Percentiles rank a stretch among this genome's conserved stretches.
Evolutionary conservation across 129 eudicot genomes (phyloP).

Genomic region (Artemisia tridentata): DNA sequence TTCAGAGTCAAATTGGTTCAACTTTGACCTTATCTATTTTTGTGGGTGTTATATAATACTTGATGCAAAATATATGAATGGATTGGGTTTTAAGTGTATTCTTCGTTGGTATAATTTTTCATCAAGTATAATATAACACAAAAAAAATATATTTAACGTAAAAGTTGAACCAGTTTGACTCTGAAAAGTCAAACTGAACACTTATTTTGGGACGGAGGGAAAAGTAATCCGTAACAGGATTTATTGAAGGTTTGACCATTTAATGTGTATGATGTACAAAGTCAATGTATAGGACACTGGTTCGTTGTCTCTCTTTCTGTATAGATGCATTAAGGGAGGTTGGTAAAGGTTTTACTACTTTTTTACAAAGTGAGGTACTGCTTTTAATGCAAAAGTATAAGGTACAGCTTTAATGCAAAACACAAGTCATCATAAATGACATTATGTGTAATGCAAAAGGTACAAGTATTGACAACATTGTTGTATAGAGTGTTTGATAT

Average conservation of each 20-base stretch:
- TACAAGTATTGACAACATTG: conserved; percentile 12
- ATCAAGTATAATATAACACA: too few species aligned
- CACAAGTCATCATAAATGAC: conserved; percentile 4
- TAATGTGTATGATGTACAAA: conserved; percentile 15
- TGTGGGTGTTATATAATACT: too few species aligned
- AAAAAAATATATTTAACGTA: too few species aligned
- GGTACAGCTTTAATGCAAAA: conserved; percentile 10
- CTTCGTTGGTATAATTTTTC: too few species aligned
- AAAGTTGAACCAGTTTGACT: too few species aligned
- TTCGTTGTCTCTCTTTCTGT: conserved; percentile 1
- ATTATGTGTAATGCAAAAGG: not conserved
- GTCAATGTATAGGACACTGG: conserved; percentile 8
- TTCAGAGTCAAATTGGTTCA: too few species aligned
- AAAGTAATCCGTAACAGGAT: too few species aligned
- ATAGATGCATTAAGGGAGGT: not conserved
- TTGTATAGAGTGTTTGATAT: conserved; percentile 7
- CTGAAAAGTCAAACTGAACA: too few species aligned
- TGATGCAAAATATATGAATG: too few species aligned
- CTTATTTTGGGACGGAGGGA: too few species aligned
- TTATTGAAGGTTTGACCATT: not conserved
- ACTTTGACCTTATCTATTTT: too few species aligned
- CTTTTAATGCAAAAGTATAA: conserved; percentile 14
- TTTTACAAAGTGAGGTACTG: conserved; percentile 7
- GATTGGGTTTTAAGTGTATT: too few species aligned
- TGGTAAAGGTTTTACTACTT: conserved; percentile 13